Evolutionary conservation across 2,329 filamentous ascomycete species (phyloP).

Genomic region (Cadophora sp.): DNA sequence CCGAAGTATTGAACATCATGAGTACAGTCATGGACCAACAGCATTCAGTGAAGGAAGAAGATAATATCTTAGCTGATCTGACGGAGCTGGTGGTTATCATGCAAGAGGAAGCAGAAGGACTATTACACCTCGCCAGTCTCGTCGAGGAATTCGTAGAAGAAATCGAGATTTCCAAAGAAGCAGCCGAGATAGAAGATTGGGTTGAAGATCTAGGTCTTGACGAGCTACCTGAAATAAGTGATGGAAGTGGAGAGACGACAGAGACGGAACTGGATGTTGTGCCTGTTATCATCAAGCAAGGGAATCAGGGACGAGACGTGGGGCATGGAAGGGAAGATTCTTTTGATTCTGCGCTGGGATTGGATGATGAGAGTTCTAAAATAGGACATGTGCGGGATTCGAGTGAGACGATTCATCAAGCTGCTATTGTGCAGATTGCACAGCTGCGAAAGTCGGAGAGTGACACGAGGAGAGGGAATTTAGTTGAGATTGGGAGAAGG

Average conservation of each 20-base stretch:
- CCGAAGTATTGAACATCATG: constrained; percentile 34
- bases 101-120: constrained; percentile 36
- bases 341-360: constrained; percentile 15
- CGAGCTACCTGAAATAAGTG: neutral
- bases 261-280: neutral
- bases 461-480: neutral
- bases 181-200: constrained; percentile 22
- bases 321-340: constrained; percentile 13
- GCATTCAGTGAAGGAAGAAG: constrained; percentile 24
- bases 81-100: constrained; percentile 34
- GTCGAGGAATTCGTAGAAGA: constrained; percentile 35
- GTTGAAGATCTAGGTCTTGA: neutral
- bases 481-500: constrained; percentile 11
- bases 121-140: constrained; percentile 30
- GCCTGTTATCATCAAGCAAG: neutral
- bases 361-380: neutral
- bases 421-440: constrained; percentile 8
- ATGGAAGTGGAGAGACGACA: neutral
- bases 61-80: constrained; percentile 26
- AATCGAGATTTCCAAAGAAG: constrained; percentile 20
- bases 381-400: constrained; percentile 6
- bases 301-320: neutral
- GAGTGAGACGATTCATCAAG: constrained; percentile 2
- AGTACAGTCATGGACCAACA: constrained; percentile 30
- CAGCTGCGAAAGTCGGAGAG: constrained; percentile 3